These are phyloP conservation scores for Rhodotorula sp. DNA, from an alignment of 1,284 basidiomycete species.

Conservation along the genomic window DNA sequence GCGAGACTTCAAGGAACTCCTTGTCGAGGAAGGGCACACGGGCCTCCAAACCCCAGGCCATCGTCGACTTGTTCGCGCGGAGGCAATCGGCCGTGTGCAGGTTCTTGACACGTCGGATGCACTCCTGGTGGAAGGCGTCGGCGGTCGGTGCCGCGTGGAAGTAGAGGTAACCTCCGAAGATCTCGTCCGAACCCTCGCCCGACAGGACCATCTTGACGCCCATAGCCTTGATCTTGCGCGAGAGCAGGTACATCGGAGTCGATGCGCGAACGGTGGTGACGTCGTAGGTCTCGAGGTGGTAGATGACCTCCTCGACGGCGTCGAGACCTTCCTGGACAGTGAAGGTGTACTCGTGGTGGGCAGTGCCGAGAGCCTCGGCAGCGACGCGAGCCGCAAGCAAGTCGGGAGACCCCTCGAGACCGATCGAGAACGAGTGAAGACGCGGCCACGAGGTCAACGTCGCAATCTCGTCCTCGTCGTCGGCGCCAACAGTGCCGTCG, in stretches of 20 bases:
- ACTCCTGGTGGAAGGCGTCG: conserved; percentile 91
- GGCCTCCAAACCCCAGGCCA: conserved; percentile 99
- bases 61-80: conserved; percentile 99
- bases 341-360: conserved; percentile 98
- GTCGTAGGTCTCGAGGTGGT: conserved; percentile 98
- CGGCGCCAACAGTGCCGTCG: conserved; percentile 35
- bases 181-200: conserved; percentile 97
- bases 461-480: conserved; percentile 43
- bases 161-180: conserved; percentile 97
- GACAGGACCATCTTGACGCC: conserved; percentile 99
- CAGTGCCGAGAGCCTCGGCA: conserved; percentile 88
- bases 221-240: conserved; percentile 99
- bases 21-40: conserved; percentile 99
- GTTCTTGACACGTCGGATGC: conserved; percentile 93
- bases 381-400: conserved; percentile 90
- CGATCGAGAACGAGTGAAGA: conserved; percentile 97
- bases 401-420: conserved; percentile 93
- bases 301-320: conserved; percentile 95
- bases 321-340: conserved; percentile 98
- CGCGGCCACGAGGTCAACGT: conserved; percentile 89
- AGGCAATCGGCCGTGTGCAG: conserved; percentile 97
- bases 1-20: conserved; percentile 86
- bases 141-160: conserved; percentile 97
- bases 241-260: conserved; percentile 95
- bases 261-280: conserved; percentile 98